phyloP scores from a whole-genome alignment of 306 rosid genomes.

The Pterocarpus macrocarpus region DNA sequence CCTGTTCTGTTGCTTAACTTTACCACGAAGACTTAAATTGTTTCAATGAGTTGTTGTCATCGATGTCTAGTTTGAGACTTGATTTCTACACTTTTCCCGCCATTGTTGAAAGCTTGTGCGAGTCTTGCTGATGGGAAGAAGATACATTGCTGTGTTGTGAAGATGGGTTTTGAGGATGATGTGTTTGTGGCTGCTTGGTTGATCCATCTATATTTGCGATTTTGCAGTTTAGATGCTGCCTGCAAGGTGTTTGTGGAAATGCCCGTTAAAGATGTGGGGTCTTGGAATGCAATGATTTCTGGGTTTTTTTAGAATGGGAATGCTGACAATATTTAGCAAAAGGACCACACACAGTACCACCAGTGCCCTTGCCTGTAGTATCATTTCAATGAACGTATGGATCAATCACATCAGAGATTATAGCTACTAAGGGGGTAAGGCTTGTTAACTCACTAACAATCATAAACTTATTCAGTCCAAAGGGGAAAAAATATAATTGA shows the following conservation, averaged over 20 bases:
- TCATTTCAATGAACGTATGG: neutral
- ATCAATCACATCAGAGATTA: neutral
- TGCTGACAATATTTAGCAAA: too few species aligned
- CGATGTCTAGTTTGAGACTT: constrained; percentile 37
- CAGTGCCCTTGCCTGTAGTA: neutral
- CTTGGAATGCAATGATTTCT: too few species aligned
- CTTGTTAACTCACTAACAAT: too few species aligned
- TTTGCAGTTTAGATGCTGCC: too few species aligned
- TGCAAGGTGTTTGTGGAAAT: too few species aligned
- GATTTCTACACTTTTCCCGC: constrained; percentile 59
- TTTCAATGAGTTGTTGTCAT: constrained; percentile 40
- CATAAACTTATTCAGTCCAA: too few species aligned
- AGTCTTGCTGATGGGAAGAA: constrained; percentile 49
- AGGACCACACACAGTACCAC: neutral
- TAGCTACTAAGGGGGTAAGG: neutral
- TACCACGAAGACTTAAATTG: constrained; percentile 42
- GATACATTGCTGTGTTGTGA: constrained; percentile 35
- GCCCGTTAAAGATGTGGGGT: too few species aligned
- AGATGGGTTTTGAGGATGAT: too few species aligned
- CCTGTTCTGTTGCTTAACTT: constrained; percentile 37
- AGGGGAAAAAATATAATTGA: neutral
- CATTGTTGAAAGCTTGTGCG: constrained; percentile 52
- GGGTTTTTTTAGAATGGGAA: neutral
- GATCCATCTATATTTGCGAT: too few species aligned
- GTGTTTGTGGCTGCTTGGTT: too few species aligned